Base-by-base conservation (phyloP, 768 basidiomycete species). In the Pleurotus salmoneostramineus region DNA sequence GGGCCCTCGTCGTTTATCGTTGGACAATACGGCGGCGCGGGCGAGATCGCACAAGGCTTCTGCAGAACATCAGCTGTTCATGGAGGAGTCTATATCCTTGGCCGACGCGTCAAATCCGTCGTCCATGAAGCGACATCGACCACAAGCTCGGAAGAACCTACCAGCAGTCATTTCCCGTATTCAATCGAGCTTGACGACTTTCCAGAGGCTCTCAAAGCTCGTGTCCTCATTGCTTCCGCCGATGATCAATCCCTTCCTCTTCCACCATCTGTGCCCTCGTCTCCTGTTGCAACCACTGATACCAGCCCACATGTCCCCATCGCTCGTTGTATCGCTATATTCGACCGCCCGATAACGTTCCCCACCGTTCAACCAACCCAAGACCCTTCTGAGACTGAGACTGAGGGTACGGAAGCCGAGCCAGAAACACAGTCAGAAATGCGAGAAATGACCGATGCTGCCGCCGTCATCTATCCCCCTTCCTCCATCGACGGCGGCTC, bases 21-120 rank as follows among this genome's bases (percentile, higher is more conserved):
- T n/a, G 93, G 93, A 0, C 93, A 97, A 63, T 98, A 97, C 68
- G 96, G 96, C 14, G 92, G 94, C 15, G 78, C 88, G 0, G 96
- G 96, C 4, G 96, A 98, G 66, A 85, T 98, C 8, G 82, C 90
- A 0, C 96, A 98, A 71, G 95, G 95, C 2, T 98, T 91, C 65
- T 88, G 84, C 66, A 91, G 95, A 12, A 83, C 89, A 17, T 79
- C 93, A 11, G 96, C 96, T 2, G 95, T 98, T 34, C 77, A 76
- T 49, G 88, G 90, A 14, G 83, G 76, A 0, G 83, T 86, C 8
- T 93, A 92, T 65, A 85, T 93, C 59, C 78, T 93, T 3, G 87
- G 86, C 27, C 77, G 82, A 46, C 66, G 70, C 1, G 66, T 89
- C 3, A 56, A 61, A 1, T 66, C 69, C 7, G 60, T 77, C 32